phyloP scores from a whole-genome alignment of 2,329 filamentous ascomycete genomes.

The Hypoxylon sp. region DNA sequence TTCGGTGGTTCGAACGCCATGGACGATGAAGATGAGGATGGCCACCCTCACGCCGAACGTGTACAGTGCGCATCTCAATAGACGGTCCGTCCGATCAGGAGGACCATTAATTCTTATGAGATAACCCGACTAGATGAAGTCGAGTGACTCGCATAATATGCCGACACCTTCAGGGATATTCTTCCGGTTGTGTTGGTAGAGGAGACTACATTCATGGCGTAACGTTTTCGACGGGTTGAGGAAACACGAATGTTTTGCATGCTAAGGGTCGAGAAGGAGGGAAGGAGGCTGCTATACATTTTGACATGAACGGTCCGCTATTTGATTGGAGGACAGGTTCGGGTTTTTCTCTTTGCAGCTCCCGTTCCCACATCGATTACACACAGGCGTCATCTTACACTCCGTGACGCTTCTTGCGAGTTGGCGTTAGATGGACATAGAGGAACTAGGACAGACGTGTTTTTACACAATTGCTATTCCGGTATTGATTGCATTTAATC shows the following conservation, averaged over 20 bases:
- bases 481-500: slow-evolving; percentile 39
- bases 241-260: slow-evolving; percentile 49
- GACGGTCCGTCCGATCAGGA: slow-evolving; percentile 50
- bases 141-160: slow-evolving; percentile 36
- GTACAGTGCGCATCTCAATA: slow-evolving; percentile 93
- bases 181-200: slow-evolving; percentile 37
- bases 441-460: slow-evolving; percentile 50
- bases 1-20: slow-evolving; percentile 74
- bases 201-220: slow-evolving; percentile 52
- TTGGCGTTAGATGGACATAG: slow-evolving; percentile 56
- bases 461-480: slow-evolving; percentile 46
- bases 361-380: slow-evolving; percentile 30
- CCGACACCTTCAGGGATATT: slow-evolving; percentile 18
- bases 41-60: slow-evolving; percentile 80
- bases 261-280: slow-evolving; percentile 41
- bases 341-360: slow-evolving; percentile 19
- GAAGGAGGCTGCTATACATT: slow-evolving; percentile 31
- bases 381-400: slow-evolving; percentile 26
- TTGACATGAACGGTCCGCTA: slow-evolving; percentile 35
- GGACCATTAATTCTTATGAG: slow-evolving; percentile 2
- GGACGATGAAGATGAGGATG: slow-evolving; percentile 85
- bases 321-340: slow-evolving; percentile 32
- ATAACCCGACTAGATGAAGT: slow-evolving; percentile 8
- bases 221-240: slow-evolving; percentile 49
- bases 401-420: slow-evolving; percentile 46